Conservation (phyloP, 257 asterid genomes). For the Capsicum pubescens region DNA sequence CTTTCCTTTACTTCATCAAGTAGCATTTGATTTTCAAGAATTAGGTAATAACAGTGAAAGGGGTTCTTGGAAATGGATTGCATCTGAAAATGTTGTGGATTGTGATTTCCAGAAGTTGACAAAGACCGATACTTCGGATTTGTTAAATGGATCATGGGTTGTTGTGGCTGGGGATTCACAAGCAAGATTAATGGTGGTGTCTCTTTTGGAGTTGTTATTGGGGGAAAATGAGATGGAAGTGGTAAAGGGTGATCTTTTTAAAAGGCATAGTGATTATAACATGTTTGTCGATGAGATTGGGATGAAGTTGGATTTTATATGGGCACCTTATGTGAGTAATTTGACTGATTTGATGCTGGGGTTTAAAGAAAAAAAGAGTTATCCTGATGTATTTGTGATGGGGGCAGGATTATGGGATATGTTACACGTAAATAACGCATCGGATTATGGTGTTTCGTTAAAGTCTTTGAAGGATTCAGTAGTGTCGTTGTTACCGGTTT, state of each 20-base stretch:
- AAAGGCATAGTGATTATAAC: slow-evolving; percentile 90
- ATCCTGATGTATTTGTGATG: slow-evolving; percentile 83
- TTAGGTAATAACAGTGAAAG: slow-evolving; percentile 31
- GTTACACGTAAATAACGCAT: slow-evolving; percentile 67
- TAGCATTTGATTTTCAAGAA: slow-evolving; percentile 36
- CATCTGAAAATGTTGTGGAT: slow-evolving; percentile 47
- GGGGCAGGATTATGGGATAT: slow-evolving; percentile 98
- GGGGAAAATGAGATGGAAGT: slow-evolving; percentile 59
- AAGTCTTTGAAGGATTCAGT: slow-evolving; percentile 61
- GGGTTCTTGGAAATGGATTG: slow-evolving; percentile 75
- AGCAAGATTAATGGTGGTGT: slow-evolving; percentile 81
- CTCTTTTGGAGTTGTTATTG: slow-evolving; percentile 73
- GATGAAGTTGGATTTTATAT: slow-evolving; percentile 79
- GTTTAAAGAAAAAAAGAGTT: slow-evolving; percentile 46
- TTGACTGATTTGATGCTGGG: slow-evolving; percentile 56
- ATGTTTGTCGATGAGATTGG: slow-evolving; percentile 70
- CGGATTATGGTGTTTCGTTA: slow-evolving; percentile 59
- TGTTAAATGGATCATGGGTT: slow-evolving; percentile 96
- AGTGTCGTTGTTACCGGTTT: slow-evolving; percentile 64
- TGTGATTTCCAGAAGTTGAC: slow-evolving; percentile 82
- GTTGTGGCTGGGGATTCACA: slow-evolving; percentile 95
- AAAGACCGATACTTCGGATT: slow-evolving; percentile 72
- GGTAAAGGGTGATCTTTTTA: slow-evolving; percentile 70
- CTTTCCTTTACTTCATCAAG: slow-evolving; percentile 62
- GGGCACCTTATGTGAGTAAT: slow-evolving; percentile 85